Evolutionary conservation across 352 stramenopile genomes (phyloP).

Genomic region (Thalassiosira hispida): DNA sequence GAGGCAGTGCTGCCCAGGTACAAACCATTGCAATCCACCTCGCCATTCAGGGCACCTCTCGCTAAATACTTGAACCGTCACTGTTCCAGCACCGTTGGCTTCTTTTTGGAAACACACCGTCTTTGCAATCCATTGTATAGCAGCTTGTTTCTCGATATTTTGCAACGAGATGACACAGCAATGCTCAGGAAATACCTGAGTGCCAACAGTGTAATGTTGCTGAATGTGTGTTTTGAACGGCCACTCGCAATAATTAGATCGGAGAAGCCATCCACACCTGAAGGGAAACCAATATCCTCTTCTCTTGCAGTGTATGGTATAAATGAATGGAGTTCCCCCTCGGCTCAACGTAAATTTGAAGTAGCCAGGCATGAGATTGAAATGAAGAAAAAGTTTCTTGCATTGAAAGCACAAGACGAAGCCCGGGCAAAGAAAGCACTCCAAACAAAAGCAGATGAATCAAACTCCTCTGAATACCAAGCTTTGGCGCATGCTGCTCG

Average conservation of each 20-base stretch:
- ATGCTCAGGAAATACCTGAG: constrained; percentile 90
- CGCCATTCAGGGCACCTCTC: constrained; percentile 91
- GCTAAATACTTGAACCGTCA: constrained; percentile 87
- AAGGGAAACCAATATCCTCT: constrained; percentile 32
- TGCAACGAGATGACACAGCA: constrained; percentile 90
- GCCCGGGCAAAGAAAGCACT: constrained; percentile 29
- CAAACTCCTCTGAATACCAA: constrained; percentile 26
- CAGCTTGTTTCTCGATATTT: constrained; percentile 92
- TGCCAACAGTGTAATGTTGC: constrained; percentile 88
- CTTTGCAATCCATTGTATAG: constrained; percentile 88
- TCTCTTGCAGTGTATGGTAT: constrained; percentile 72
- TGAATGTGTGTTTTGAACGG: constrained; percentile 91
- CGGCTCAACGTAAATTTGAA: constrained; percentile 60
- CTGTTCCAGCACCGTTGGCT: constrained; percentile 52
- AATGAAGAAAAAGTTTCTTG: constrained; percentile 70
- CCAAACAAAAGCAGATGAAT: constrained; percentile 45
- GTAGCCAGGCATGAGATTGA: constrained; percentile 67
- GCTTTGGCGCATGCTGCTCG: constrained; percentile 12
- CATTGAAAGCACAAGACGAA: constrained; percentile 61
- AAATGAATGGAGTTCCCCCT: constrained; percentile 59
- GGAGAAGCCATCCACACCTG: constrained; percentile 67
- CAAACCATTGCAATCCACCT: constrained; percentile 89
- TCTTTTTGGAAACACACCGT: constrained; percentile 75
- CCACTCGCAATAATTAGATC: constrained; percentile 82
- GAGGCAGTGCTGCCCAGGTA: constrained; percentile 92